A percentile compares a stretch with the other conserved stretches of the same genome.
Conservation (phyloP, 352 stramenopile genomes). For the Aphanomyces astaci region DNA sequence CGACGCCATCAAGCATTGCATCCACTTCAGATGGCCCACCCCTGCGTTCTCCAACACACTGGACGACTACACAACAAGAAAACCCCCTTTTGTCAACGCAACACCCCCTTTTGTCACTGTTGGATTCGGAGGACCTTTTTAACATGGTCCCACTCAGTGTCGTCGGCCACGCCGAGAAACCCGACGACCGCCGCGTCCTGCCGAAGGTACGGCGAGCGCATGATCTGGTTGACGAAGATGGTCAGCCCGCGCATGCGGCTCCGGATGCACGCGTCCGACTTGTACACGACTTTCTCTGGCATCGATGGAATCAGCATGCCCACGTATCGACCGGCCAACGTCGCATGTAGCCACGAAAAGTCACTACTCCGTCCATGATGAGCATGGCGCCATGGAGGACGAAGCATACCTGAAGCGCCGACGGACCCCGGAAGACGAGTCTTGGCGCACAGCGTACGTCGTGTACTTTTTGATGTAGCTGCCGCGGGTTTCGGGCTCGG, state of each 20-base stretch:
- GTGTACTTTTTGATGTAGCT: constrained; percentile 68
- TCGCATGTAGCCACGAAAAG: constrained; percentile 62
- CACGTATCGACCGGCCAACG: constrained; percentile 50
- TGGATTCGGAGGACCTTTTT: constrained; percentile 50
- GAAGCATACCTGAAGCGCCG: constrained; percentile 43
- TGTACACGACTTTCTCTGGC: constrained; percentile 53
- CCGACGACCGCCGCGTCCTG: constrained; percentile 41
- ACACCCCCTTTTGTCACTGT: background rate
- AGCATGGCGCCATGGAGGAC: background rate
- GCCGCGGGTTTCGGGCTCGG: constrained; percentile 45
- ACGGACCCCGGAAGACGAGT: constrained; percentile 32
- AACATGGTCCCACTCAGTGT: constrained; percentile 45
- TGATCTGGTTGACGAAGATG: constrained; percentile 48
- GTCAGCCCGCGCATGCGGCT: constrained; percentile 49
- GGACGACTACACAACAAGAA: constrained; percentile 23
- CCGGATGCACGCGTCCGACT: constrained; percentile 46
- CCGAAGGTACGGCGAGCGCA: constrained; percentile 51
- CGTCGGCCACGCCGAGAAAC: constrained; percentile 41
- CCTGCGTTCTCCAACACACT: constrained; percentile 52
- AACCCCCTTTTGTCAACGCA: background rate
- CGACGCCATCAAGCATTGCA: constrained; percentile 43
- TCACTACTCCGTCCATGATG: constrained; percentile 28
- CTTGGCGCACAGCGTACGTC: constrained; percentile 46
- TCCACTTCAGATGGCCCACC: constrained; percentile 52
- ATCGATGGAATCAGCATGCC: constrained; percentile 58